A percentile compares a stretch with the other conserved stretches of the same genome.
phyloP scores from a whole-genome alignment of 495 filamentous ascomycete species.

The Penicillium turbatum region DNA sequence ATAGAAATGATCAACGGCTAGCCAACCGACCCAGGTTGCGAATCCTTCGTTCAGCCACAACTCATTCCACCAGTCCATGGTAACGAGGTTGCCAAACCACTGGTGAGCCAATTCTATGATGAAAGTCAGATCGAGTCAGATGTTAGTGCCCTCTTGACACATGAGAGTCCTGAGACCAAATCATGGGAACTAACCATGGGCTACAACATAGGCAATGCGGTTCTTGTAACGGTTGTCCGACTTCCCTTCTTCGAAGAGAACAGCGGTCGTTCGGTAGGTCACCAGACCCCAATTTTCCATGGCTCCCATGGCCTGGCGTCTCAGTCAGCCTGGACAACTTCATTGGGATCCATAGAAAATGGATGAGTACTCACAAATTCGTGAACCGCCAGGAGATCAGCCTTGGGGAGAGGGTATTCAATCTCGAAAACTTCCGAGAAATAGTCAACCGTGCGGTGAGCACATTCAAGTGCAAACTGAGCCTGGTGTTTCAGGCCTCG shows the following conservation, averaged over 20 bases:
- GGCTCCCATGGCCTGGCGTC: slow-evolving; percentile 58
- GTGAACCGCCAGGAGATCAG: slow-evolving; percentile 91
- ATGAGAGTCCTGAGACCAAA: neutral
- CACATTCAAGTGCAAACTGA: slow-evolving; percentile 77
- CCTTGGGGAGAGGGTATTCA: slow-evolving; percentile 94
- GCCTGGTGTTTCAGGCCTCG: slow-evolving; percentile 85
- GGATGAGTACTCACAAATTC: slow-evolving; percentile 66
- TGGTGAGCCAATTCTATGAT: slow-evolving; percentile 82
- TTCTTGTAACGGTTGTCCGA: slow-evolving; percentile 87
- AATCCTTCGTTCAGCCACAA: slow-evolving; percentile 97
- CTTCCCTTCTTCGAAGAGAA: slow-evolving; percentile 86
- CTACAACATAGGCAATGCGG: slow-evolving; percentile 88
- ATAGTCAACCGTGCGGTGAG: slow-evolving; percentile 84
- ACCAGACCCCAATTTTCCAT: slow-evolving; percentile 94
- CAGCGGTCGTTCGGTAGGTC: slow-evolving; percentile 89
- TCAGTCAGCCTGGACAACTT: slow-evolving; percentile 24
- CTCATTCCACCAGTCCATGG: slow-evolving; percentile 83
- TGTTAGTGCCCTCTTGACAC: neutral
- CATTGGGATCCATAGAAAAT: neutral
- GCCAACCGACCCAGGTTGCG: slow-evolving; percentile 97
- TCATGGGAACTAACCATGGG: slow-evolving; percentile 49
- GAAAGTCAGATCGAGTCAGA: slow-evolving; percentile 2
- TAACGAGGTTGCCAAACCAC: slow-evolving; percentile 96
- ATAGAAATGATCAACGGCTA: slow-evolving; percentile 84
- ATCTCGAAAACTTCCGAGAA: slow-evolving; percentile 91